Evolutionary conservation across 805 yeast genomes (phyloP).

Genomic region (Ogataea sp.): DNA sequence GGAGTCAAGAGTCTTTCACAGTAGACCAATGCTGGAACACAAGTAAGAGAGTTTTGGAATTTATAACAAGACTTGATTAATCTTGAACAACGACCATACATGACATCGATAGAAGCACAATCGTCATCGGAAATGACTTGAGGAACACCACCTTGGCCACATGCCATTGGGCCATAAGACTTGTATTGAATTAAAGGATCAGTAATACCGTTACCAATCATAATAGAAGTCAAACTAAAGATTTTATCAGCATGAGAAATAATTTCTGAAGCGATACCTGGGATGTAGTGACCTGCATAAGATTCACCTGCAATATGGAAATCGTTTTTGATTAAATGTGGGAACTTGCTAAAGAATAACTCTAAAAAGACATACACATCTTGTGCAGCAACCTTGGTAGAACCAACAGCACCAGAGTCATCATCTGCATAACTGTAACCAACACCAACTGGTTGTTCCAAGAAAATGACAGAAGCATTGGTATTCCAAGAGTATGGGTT

Average conservation of each 20-base stretch:
- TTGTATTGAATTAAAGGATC: constrained; percentile 77
- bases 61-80: constrained; percentile 75
- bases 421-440: constrained; percentile 52
- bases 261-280: constrained; percentile 79
- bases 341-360: constrained; percentile 70
- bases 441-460: constrained; percentile 85
- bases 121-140: constrained; percentile 71
- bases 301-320: constrained; percentile 94
- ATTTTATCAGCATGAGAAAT: constrained; percentile 47
- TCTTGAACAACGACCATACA: constrained; percentile 70
- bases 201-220: constrained; percentile 89
- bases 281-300: constrained; percentile 92
- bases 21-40: constrained; percentile 87
- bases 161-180: constrained; percentile 87
- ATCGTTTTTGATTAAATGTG: constrained; percentile 40
- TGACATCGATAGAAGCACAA: constrained; percentile 60
- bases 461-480: constrained; percentile 77
- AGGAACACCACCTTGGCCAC: constrained; percentile 82
- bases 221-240: constrained; percentile 64
- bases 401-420: constrained; percentile 39
- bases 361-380: constrained; percentile 76
- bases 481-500: constrained; percentile 81
- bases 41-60: constrained; percentile 66
- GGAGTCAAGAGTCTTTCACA: constrained; percentile 84
- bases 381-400: constrained; percentile 75